Evolutionary conservation across 331 rosid species (phyloP).

Genomic region (Malus hybrid): DNA sequence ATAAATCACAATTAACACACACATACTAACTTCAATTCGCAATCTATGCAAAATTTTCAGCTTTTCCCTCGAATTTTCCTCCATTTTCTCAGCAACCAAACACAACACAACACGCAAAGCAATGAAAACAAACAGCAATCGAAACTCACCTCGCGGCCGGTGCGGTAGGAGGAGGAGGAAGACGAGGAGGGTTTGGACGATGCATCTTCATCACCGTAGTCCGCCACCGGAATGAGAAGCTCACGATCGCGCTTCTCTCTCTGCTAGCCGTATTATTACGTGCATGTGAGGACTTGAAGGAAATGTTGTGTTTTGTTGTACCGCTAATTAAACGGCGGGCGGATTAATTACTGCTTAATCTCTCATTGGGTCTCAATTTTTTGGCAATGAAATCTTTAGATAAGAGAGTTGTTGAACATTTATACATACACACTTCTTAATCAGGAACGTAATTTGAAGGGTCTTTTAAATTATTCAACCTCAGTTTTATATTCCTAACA

Average conservation of each 20-base stretch:
- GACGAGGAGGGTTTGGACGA: slow-evolving; percentile 66
- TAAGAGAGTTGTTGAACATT: neutral
- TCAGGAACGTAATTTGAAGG: neutral
- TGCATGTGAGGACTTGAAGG: slow-evolving; percentile 13
- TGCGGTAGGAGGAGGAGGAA: slow-evolving; percentile 42
- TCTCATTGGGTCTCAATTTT: no score
- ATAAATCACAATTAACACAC: neutral
- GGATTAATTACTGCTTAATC: neutral
- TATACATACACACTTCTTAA: neutral
- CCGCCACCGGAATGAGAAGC: slow-evolving; percentile 53
- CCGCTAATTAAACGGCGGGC: neutral
- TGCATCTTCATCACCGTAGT: slow-evolving; percentile 29
- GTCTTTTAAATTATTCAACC: no score
- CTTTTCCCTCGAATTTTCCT: no score
- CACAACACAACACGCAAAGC: neutral
- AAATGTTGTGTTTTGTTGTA: slow-evolving; percentile 2
- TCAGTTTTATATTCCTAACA: neutral
- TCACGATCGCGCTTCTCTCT: no score
- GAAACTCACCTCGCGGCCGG: slow-evolving; percentile 76
- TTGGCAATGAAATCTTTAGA: no score
- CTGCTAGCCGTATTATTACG: slow-evolving; percentile 23
- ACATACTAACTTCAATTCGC: neutral
- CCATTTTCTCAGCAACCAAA: neutral
- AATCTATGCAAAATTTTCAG: neutral
- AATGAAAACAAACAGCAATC: neutral